Evolutionary conservation across 805 yeast species (phyloP), one percentile per base, ranked within the genome.

Genomic region (Middelhovenomyces tepae): DNA sequence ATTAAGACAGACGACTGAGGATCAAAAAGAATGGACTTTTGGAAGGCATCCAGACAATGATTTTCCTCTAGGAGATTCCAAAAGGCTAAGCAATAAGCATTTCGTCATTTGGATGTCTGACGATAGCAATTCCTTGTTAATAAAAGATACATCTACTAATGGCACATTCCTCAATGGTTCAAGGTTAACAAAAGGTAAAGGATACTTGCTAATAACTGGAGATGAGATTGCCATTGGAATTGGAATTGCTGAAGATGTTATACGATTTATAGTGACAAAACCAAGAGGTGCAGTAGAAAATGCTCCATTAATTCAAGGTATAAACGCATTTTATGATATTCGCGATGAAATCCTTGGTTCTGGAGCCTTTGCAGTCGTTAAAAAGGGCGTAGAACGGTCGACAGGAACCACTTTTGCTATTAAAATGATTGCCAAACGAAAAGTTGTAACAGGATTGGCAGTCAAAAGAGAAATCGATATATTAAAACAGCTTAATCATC

Each of bases 361-460:
- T 47, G 98, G 98, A n/a, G 97, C 97, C 7, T 89, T 89, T 67
- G 97, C 97, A 4, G 81, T 87, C 1, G 98, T 91, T 18, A 79
- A 85, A 45, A 84, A 84, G 52, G 95, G 93, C 4, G 75, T 87
- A 1, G 91, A 86, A 49, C 69, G 96, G 40, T 58, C 73, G 5
- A 75, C 94, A 0, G 97, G 97, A 9, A 75, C 77, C 44, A 72
- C 89, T 4, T 86, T 64, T 55, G 98, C 98, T 0, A 94, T 84
- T 11, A 91, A 91, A 52, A 85, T 91, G 39, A 87, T 91, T 22
- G 76, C 79, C 35, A 76, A 87, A 47, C 66, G 84, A 36, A 84
- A 85, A 48, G 74, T 89, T 31, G 64, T 76, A 37, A 82, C 81
- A 30, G 64, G 78, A 45, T 77, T 75, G 27, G 93, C 93, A 13